phyloP scores from a whole-genome alignment of 495 filamentous ascomycete genomes.

The Neurospora cerealis region DNA sequence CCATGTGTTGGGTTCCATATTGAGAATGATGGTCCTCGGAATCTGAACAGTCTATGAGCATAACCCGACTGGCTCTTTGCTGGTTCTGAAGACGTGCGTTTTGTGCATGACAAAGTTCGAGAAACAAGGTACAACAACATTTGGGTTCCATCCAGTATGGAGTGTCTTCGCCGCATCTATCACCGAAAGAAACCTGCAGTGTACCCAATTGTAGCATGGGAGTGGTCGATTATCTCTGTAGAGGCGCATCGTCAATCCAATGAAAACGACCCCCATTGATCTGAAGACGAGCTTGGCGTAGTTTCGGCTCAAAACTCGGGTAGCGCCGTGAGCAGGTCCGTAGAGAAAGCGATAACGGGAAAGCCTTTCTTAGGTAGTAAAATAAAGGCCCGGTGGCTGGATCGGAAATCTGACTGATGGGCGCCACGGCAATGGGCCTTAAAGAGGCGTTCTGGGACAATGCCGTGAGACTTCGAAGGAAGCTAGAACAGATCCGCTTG shows the following conservation, averaged over 20 bases:
- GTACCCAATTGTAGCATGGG: neutral
- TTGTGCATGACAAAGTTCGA: neutral
- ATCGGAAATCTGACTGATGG: neutral
- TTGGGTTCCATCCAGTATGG: neutral
- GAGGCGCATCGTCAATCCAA: neutral
- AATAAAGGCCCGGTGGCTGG: neutral
- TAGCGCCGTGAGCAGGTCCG: neutral
- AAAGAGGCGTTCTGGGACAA: neutral
- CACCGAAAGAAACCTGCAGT: neutral
- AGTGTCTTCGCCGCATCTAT: neutral
- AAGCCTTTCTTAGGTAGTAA: neutral
- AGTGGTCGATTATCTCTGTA: neutral
- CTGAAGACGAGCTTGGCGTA: neutral
- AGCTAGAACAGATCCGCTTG: neutral
- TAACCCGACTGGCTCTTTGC: neutral
- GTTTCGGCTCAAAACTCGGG: neutral
- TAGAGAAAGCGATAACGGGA: neutral
- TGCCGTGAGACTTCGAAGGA: neutral
- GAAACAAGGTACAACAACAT: neutral
- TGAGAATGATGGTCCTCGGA: slow-evolving; percentile 16
- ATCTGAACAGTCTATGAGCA: slow-evolving; percentile 5
- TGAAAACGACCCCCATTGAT: neutral
- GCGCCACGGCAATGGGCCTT: neutral
- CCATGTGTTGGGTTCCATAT: slow-evolving; percentile 19
- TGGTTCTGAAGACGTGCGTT: neutral